Evolutionary conservation across 2,329 filamentous ascomycete species (phyloP), one percentile per base, ranked within the genome.

Genomic region (Fusarium lyarnte): DNA sequence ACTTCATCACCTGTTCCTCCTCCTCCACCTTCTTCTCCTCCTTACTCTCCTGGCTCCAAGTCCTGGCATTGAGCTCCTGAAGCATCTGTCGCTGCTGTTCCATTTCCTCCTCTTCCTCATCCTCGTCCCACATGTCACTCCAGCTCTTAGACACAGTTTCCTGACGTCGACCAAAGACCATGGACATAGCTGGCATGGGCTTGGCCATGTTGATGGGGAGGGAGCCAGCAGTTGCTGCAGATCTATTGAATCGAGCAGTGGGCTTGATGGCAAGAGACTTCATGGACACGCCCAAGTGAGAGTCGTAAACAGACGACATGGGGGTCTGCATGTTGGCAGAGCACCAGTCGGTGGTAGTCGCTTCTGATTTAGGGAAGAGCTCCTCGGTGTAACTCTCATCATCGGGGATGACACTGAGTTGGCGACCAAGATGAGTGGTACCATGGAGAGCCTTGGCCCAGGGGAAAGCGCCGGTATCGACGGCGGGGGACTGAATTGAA

Each of bases 71-170:
- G 77, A 92, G 86, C 79, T 90, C 85, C 82, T 92, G 89, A 31
- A 92, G 83, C 42, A 76, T 66, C 58, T 77, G 74, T 43, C 79
- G 71, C 79, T 92, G 89, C 72, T 88, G 88, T 66, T 84, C 83
- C 69, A 87, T 87, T 78, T 92, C 89, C 76, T 92, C 88, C 70
- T 92, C 90, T 72, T 93, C 94, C 49, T 87, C 85, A 59, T 98
- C 95, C 81, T 98, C 95, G 66, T 98, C 95, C 92, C 94, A 98
- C 81, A 98, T 90, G 81, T 99, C 96, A 78, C 95, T 97, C 96
- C 96, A 99, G 86, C 96, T 98, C 91, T 98, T 98, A 63, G 96
- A 97, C 52, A 97, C 93, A 52, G 88, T 86, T 49, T 95, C 92
- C 70, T 90, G 89, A 80, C 92, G 90, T 78, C 91, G 91, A 57